These are phyloP conservation scores for Boletus subparvulus DNA, from an alignment of 768 basidiomycete genomes.

Conservation along the genomic window DNA sequence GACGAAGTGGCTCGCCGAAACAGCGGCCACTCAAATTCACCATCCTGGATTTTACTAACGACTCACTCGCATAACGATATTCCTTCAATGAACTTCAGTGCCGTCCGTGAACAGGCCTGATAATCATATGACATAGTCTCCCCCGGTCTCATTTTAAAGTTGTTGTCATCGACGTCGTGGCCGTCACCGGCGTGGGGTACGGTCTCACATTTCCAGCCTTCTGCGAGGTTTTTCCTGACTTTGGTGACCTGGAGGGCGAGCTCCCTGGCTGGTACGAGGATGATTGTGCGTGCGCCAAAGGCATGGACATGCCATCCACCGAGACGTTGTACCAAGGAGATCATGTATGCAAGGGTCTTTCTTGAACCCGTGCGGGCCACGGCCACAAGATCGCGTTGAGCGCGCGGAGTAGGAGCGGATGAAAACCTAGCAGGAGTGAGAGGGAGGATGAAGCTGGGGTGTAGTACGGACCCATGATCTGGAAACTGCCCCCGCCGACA, in stretches of 20 bases:
- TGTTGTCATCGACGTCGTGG: conserved; percentile 49
- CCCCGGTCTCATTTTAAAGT: conserved; percentile 45
- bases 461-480: conserved; percentile 79
- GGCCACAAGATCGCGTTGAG: conserved; percentile 87
- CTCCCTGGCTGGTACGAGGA: conserved; percentile 91
- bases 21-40: no score
- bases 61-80: no score
- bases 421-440: conserved; percentile 55
- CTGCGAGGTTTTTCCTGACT: conserved; percentile 91
- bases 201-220: conserved; percentile 68
- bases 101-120: no score
- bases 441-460: not conserved
- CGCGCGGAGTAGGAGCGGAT: conserved; percentile 79
- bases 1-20: no score
- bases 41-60: no score
- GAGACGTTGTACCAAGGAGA: conserved; percentile 86
- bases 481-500: conserved; percentile 91
- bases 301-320: conserved; percentile 74
- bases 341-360: conserved; percentile 94
- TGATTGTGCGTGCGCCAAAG: conserved; percentile 84
- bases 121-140: conserved; percentile 29
- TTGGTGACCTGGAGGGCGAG: conserved; percentile 90
- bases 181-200: conserved; percentile 74
- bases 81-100: no score
- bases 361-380: conserved; percentile 99